Percentiles rank a stretch among this genome's conserved stretches.
These are phyloP conservation scores for Fusarium tricinctum DNA, from an alignment of 2,329 filamentous ascomycete genomes.

Conservation along the genomic window DNA sequence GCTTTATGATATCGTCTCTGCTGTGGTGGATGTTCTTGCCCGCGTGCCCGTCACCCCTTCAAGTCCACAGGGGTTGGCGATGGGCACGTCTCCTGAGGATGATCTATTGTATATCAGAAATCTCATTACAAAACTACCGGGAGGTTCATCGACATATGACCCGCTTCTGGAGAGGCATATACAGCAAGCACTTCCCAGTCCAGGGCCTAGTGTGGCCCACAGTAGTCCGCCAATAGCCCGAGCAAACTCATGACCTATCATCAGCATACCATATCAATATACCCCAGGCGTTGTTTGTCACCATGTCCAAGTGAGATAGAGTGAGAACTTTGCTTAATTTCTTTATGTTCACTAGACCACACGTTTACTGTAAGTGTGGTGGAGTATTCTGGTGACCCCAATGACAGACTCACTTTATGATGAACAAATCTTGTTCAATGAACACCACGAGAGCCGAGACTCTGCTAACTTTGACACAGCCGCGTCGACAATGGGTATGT, in stretches of 20 bases:
- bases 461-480: too few relatives aligned
- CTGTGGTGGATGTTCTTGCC: constrained; percentile 61
- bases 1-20: constrained; percentile 61
- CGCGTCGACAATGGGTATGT: too few relatives aligned
- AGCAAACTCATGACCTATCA: constrained; percentile 7
- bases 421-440: too few relatives aligned
- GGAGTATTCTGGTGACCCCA: too few relatives aligned
- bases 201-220: constrained; percentile 23
- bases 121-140: constrained; percentile 57
- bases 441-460: too few relatives aligned
- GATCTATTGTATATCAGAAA: constrained; percentile 56
- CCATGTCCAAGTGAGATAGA: rapidly evolving
- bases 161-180: constrained; percentile 58
- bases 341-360: too few relatives aligned
- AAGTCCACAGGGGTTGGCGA: constrained; percentile 44
- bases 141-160: constrained; percentile 56
- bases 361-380: too few relatives aligned
- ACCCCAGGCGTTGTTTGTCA: not conserved
- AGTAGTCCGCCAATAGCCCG: constrained; percentile 6
- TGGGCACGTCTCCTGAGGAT: constrained; percentile 53
- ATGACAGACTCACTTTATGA: too few relatives aligned
- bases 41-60: constrained; percentile 55
- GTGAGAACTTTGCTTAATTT: too few relatives aligned
- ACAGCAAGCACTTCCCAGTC: constrained; percentile 53
- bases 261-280: not conserved